Conservation (phyloP, 2,329 filamentous ascomycete species). For the Trichoderma sp. region DNA sequence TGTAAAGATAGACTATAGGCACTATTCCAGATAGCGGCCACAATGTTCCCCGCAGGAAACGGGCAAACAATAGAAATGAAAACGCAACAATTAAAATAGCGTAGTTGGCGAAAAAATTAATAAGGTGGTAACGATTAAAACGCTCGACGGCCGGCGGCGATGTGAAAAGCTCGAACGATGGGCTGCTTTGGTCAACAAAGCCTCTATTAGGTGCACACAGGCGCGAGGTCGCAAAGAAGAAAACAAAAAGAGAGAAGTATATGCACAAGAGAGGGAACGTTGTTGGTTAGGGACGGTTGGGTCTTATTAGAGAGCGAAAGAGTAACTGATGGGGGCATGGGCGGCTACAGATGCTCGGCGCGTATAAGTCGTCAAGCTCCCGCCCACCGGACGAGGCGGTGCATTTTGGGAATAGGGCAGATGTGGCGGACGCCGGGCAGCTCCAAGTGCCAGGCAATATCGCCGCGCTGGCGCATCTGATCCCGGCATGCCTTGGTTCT, state of each 20-base stretch:
- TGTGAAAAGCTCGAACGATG: conserved; percentile 42
- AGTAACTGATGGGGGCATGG: conserved; percentile 28
- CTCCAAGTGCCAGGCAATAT: neutral
- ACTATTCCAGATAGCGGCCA: conserved; percentile 40
- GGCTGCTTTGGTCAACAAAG: conserved; percentile 53
- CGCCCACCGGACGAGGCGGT: conserved; percentile 29
- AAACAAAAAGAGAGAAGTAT: conserved; percentile 36
- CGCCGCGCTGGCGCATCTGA: conserved; percentile 11
- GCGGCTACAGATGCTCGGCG: conserved; percentile 38
- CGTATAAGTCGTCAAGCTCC: conserved; percentile 33
- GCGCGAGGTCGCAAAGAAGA: conserved; percentile 36
- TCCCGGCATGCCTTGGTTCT: neutral
- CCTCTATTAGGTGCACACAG: conserved; percentile 40
- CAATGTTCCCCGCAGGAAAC: neutral
- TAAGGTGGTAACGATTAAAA: conserved; percentile 19
- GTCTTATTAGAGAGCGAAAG: conserved; percentile 37
- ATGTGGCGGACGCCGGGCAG: conserved; percentile 12
- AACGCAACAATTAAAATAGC: conserved; percentile 31
- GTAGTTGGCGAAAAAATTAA: neutral
- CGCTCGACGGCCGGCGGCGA: conserved; percentile 46
- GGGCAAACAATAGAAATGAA: neutral
- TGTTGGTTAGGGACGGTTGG: conserved; percentile 37
- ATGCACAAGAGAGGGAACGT: conserved; percentile 39
- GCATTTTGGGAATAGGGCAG: conserved; percentile 22
- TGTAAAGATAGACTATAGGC: conserved; percentile 38